Percentiles rank a stretch among this genome's conserved stretches.
Conservation (phyloP, 192 early-diverging fungal species). For the Diversispora eburnea region DNA sequence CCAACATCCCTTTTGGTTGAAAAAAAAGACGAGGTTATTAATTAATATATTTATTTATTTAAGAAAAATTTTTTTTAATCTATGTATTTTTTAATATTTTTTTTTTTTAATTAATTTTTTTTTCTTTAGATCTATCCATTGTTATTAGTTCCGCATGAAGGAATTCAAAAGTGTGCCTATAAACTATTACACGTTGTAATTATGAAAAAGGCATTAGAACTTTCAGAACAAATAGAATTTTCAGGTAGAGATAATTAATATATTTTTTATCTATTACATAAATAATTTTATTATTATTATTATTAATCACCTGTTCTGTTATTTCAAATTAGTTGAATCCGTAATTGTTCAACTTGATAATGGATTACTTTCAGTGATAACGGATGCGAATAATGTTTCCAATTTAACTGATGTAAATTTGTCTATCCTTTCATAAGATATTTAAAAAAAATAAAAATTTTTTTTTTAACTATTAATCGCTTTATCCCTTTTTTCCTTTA, state of each 20-base stretch:
- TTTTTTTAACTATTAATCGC: not conserved
- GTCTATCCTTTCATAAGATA: too few species aligned
- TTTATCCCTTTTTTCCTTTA: not conserved
- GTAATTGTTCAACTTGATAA: conserved; percentile 2
- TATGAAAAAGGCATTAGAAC: conserved; percentile 20
- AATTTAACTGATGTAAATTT: not conserved
- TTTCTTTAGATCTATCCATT: conserved; percentile 30
- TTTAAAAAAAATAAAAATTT: too few species aligned
- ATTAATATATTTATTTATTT: not conserved
- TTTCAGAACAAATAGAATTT: conserved; percentile 42
- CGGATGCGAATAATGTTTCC: not conserved
- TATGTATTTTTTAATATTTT: not conserved
- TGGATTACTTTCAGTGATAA: conserved; percentile 10
- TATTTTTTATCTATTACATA: not conserved
- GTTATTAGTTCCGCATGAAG: conserved; percentile 33
- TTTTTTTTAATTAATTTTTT: not conserved
- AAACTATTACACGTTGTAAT: conserved; percentile 32
- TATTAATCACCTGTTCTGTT: not conserved
- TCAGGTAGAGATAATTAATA: conserved; percentile 26
- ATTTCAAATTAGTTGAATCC: not conserved
- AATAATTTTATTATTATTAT: not conserved
- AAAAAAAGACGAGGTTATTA: conserved; percentile 2
- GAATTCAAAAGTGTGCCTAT: conserved; percentile 42
- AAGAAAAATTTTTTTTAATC: not conserved
- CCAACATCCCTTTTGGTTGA: not conserved